Conservation (phyloP, 1,284 basidiomycete genomes). For the Fomitopsis betulina region DNA sequence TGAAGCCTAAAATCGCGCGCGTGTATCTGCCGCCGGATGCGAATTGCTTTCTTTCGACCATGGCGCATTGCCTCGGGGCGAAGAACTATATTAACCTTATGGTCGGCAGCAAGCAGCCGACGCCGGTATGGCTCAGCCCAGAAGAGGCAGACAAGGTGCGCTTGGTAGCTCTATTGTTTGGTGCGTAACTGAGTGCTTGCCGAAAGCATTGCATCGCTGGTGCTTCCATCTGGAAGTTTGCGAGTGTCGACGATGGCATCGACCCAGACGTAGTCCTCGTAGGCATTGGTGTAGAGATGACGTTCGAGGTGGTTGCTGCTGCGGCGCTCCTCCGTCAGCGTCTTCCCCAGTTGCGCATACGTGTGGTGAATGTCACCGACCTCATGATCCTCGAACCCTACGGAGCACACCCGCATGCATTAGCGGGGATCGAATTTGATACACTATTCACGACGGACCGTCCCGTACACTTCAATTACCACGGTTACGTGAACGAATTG, state of each 20-base stretch:
- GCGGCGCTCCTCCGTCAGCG: conserved; percentile 66
- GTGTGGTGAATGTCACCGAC: conserved; percentile 81
- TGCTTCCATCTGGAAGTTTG: conserved; percentile 72
- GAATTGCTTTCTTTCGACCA: conserved; percentile 77
- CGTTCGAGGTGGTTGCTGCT: conserved; percentile 76
- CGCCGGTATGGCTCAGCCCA: conserved; percentile 61
- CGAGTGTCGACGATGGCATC: conserved; percentile 61
- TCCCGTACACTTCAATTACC: conserved; percentile 79
- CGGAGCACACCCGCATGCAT: conserved; percentile 75
- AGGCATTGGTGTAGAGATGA: conserved; percentile 73
- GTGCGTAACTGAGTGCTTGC: not conserved
- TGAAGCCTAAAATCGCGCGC: conserved; percentile 71
- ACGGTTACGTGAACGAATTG: conserved; percentile 74
- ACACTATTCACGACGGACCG: conserved; percentile 69
- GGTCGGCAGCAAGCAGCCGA: conserved; percentile 82
- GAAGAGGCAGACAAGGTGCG: conserved; percentile 59
- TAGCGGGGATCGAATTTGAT: conserved; percentile 60
- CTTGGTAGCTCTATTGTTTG: not conserved
- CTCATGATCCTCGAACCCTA: conserved; percentile 71
- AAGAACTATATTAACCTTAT: conserved; percentile 86
- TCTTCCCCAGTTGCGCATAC: conserved; percentile 62
- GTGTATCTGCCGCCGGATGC: conserved; percentile 91
- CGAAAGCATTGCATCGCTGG: conserved; percentile 70
- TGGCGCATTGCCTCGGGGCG: conserved; percentile 78
- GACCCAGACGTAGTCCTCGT: conserved; percentile 69